Evolutionary conservation across 495 filamentous ascomycete species (phyloP).

Genomic region (Trichocladium antarcticum): DNA sequence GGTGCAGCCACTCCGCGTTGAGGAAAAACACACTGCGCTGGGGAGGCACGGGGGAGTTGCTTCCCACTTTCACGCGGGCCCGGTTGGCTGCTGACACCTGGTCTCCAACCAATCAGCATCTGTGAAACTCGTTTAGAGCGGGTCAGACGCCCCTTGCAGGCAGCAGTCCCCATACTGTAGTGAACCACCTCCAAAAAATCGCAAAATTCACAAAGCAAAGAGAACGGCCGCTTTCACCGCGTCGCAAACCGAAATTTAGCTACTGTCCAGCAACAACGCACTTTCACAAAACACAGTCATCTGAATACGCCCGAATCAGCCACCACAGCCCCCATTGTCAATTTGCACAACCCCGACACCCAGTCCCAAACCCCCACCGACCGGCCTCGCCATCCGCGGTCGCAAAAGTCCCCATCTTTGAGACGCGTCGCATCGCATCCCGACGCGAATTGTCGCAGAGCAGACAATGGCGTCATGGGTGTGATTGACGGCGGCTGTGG

Average conservation of each 20-base stretch:
- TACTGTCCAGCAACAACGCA: slow-evolving; percentile 9
- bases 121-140: not conserved
- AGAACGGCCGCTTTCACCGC: slow-evolving; percentile 6
- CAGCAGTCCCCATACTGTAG: slow-evolving; percentile 22
- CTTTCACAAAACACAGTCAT: not conserved
- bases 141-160: slow-evolving; percentile 15
- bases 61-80: slow-evolving; percentile 7
- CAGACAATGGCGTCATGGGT: slow-evolving; percentile 23
- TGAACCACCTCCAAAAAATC: slow-evolving; percentile 27
- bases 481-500: slow-evolving; percentile 14
- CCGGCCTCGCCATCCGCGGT: not conserved
- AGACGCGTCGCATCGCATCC: slow-evolving; percentile 19
- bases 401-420: slow-evolving; percentile 3
- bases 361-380: not conserved
- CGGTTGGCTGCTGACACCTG: slow-evolving; percentile 6
- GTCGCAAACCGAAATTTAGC: slow-evolving; percentile 11
- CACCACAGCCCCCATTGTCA: not conserved
- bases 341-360: not conserved
- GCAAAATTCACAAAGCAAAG: slow-evolving; percentile 1
- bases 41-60: not conserved
- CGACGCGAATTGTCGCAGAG: slow-evolving; percentile 12
- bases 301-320: not conserved
- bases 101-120: slow-evolving; percentile 5
- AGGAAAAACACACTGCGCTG: not conserved
- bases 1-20: not conserved